Evolutionary conservation across 495 filamentous ascomycete genomes (phyloP).

Genomic region (Penicillium roqueforti): DNA sequence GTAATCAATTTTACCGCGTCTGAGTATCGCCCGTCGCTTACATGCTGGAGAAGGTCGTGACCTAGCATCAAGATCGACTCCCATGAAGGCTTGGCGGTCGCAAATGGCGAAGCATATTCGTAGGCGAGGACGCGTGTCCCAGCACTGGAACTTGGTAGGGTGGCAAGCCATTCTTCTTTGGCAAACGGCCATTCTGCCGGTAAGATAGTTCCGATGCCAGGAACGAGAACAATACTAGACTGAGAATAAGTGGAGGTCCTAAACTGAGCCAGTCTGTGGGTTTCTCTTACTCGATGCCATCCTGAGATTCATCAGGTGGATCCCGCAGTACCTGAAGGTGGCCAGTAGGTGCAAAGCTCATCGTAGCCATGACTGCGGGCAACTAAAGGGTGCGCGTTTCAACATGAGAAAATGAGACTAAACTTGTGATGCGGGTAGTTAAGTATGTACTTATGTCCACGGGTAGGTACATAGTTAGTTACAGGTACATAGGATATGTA

Average conservation of each 20-base stretch:
- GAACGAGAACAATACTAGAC: conserved; percentile 9
- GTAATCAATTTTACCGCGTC: no score
- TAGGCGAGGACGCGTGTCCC: conserved; percentile 14
- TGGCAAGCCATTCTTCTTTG: conserved; percentile 11
- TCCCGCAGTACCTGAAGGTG: conserved; percentile 10
- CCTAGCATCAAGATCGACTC: conserved; percentile 17
- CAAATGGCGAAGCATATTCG: conserved; percentile 14
- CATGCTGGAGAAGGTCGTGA: conserved; percentile 11
- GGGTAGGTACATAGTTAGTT: no score
- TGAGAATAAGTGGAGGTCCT: not conserved
- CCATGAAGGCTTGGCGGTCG: conserved; percentile 9
- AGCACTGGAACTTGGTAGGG: conserved; percentile 4
- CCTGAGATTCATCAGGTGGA: conserved; percentile 4
- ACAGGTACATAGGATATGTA: no score
- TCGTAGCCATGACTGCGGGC: no score
- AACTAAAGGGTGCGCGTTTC: no score
- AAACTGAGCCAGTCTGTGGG: not conserved
- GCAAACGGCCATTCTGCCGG: conserved; percentile 14
- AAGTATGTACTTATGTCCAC: no score
- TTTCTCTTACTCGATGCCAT: conserved; percentile 14
- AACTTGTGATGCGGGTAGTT: no score
- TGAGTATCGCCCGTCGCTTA: conserved; percentile 4
- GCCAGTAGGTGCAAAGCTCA: not conserved
- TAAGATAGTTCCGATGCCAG: conserved; percentile 15
- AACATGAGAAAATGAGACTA: no score